Percentiles rank a stretch among this genome's conserved stretches.
These are phyloP conservation scores for Stagonosporopsis rhizophila DNA, from an alignment of 2,329 filamentous ascomycete species.

Conservation along the genomic window DNA sequence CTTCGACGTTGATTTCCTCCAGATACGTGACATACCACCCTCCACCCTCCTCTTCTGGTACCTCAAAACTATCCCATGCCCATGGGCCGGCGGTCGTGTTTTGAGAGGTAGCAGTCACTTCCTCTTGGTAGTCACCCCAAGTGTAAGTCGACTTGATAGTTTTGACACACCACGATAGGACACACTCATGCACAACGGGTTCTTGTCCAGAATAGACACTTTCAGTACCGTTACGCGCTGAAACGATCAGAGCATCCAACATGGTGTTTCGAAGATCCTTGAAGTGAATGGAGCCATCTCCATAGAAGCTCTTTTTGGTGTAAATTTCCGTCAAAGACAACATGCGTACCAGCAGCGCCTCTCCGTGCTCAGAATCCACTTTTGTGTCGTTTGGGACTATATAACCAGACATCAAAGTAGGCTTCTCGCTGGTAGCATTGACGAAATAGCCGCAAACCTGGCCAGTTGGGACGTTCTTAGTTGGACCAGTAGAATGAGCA, in stretches of 20 bases:
- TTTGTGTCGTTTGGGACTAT: not conserved
- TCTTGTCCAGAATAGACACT: slow-evolving; percentile 12
- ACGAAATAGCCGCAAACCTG: slow-evolving; percentile 36
- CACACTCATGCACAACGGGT: slow-evolving; percentile 31
- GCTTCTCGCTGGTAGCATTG: slow-evolving; percentile 25
- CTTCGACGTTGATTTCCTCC: not conserved
- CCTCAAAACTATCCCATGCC: not conserved
- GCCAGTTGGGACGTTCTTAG: slow-evolving; percentile 6
- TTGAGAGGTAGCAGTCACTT: slow-evolving; percentile 10
- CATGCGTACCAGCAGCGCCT: slow-evolving; percentile 20
- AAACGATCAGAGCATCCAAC: slow-evolving; percentile 17
- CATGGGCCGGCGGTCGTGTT: slow-evolving; percentile 1
- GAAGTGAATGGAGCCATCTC: slow-evolving; percentile 27
- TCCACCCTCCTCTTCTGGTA: slow-evolving; percentile 2
- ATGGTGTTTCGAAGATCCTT: slow-evolving; percentile 21
- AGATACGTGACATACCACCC: not conserved
- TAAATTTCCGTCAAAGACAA: slow-evolving; percentile 19
- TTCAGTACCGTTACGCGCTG: slow-evolving; percentile 2
- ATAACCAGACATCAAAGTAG: slow-evolving; percentile 31
- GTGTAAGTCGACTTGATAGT: slow-evolving; percentile 27
- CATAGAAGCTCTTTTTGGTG: not conserved
- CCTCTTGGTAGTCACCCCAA: slow-evolving; percentile 25
- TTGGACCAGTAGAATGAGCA: slow-evolving; percentile 9
- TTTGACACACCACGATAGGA: slow-evolving; percentile 36
- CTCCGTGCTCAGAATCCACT: not conserved